Evolutionary conservation across 176 grass and related monocot species (phyloP).

Genomic region (Paspalum vaginatum): DNA sequence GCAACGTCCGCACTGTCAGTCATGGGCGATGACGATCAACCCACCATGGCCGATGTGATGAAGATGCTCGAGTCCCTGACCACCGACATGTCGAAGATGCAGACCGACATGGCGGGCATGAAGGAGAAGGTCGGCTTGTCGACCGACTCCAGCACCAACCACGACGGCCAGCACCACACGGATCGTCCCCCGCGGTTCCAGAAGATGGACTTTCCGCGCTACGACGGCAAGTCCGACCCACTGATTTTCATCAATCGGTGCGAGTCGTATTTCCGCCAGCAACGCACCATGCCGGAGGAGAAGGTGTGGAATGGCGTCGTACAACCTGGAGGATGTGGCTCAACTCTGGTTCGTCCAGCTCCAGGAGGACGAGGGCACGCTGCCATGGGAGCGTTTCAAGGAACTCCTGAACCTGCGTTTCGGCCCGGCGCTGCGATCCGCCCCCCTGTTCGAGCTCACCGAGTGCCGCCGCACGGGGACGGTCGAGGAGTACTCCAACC

Average conservation of each 20-base stretch:
- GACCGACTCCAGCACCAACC: neutral
- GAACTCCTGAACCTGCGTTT: neutral
- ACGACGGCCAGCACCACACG: neutral
- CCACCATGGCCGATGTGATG: neutral
- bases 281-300: neutral
- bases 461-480: neutral
- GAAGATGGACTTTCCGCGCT: slow-evolving; percentile 15
- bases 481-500: neutral
- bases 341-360: neutral
- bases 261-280: too few relatives aligned
- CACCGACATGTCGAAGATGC: neutral
- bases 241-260: too few relatives aligned
- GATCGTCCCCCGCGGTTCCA: neutral
- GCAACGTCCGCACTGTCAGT: neutral
- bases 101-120: neutral
- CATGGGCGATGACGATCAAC: neutral
- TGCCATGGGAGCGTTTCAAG: neutral
- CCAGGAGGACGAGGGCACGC: neutral
- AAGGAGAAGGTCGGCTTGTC: neutral
- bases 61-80: neutral
- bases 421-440: neutral
- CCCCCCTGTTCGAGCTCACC: neutral
- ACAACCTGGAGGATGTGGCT: neutral
- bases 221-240: neutral
- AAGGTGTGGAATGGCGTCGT: neutral